phyloP scores from a whole-genome alignment of 208 protist species.

The Trypanosomatidae sp. region DNA sequence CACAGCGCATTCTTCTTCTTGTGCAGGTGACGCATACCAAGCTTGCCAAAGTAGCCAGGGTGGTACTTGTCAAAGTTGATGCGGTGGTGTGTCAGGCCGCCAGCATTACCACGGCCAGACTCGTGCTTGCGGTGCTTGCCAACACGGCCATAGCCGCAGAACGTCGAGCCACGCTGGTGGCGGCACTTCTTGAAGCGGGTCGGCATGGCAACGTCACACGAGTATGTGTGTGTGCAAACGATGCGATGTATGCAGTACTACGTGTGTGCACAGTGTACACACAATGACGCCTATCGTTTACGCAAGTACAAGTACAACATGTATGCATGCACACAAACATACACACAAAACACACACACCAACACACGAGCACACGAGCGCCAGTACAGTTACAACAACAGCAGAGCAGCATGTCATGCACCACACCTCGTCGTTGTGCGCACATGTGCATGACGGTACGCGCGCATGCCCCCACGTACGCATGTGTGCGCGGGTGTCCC shows the following conservation, averaged over 20 bases:
- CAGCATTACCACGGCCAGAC: conserved; percentile 99
- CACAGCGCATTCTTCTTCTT: conserved; percentile 88
- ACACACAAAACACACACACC: neutral
- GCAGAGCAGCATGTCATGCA: no score
- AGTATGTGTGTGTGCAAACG: neutral
- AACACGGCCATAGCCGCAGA: conserved; percentile 87
- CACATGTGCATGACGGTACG: no score
- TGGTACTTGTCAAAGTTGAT: conserved; percentile 99
- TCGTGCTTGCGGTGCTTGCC: conserved; percentile 99
- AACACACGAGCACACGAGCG: neutral
- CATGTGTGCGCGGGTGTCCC: no score
- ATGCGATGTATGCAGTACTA: neutral
- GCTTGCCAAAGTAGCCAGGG: conserved; percentile 99
- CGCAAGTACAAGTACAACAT: neutral
- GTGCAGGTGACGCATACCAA: conserved; percentile 99
- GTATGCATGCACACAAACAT: neutral
- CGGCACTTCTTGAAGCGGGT: conserved; percentile 89
- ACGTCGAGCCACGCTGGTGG: conserved; percentile 87
- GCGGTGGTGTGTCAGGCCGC: conserved; percentile 98
- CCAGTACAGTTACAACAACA: neutral
- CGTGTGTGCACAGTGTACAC: neutral
- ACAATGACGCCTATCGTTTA: neutral
- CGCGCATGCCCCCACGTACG: no score
- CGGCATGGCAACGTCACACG: conserved; percentile 49
- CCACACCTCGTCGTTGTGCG: no score